Conservation (phyloP, 2,329 filamentous ascomycete genomes). For the Fusarium succisae region DNA sequence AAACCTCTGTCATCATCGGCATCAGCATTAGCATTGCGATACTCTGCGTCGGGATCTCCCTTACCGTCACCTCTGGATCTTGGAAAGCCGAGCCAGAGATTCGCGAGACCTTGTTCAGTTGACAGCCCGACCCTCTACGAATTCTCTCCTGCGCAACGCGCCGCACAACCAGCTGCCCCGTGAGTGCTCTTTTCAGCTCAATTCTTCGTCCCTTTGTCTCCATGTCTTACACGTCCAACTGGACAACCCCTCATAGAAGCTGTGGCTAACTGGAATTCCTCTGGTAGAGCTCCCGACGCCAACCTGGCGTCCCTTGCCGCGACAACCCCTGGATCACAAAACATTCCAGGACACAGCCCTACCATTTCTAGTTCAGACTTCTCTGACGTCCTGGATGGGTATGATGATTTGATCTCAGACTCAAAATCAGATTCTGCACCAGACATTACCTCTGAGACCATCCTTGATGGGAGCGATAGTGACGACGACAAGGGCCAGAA, state of each 20-base stretch:
- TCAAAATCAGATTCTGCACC: slow-evolving; percentile 39
- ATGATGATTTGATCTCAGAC: slow-evolving; percentile 55
- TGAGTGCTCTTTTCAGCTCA: slow-evolving; percentile 36
- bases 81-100: slow-evolving; percentile 61
- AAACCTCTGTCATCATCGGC: slow-evolving; percentile 68
- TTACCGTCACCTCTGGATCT: slow-evolving; percentile 52
- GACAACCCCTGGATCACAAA: slow-evolving; percentile 45
- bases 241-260: slow-evolving; percentile 9
- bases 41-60: slow-evolving; percentile 40
- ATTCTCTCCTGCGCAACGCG: slow-evolving; percentile 52
- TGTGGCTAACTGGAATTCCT: slow-evolving; percentile 43
- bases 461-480: slow-evolving; percentile 35
- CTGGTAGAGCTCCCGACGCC: slow-evolving; percentile 39
- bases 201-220: slow-evolving; percentile 8
- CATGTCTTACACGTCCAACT: slow-evolving; percentile 13
- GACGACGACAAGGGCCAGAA: slow-evolving; percentile 42
- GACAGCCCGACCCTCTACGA: slow-evolving; percentile 72
- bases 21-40: slow-evolving; percentile 37
- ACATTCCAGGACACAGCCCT: slow-evolving; percentile 54
- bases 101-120: slow-evolving; percentile 63
- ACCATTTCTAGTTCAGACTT: slow-evolving; percentile 55
- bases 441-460: slow-evolving; percentile 41
- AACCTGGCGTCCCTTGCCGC: slow-evolving; percentile 39
- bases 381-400: slow-evolving; percentile 55
- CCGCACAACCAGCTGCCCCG: slow-evolving; percentile 33